phyloP scores from a whole-genome alignment of 495 filamentous ascomycete species.

The Aspergillus diversus region DNA sequence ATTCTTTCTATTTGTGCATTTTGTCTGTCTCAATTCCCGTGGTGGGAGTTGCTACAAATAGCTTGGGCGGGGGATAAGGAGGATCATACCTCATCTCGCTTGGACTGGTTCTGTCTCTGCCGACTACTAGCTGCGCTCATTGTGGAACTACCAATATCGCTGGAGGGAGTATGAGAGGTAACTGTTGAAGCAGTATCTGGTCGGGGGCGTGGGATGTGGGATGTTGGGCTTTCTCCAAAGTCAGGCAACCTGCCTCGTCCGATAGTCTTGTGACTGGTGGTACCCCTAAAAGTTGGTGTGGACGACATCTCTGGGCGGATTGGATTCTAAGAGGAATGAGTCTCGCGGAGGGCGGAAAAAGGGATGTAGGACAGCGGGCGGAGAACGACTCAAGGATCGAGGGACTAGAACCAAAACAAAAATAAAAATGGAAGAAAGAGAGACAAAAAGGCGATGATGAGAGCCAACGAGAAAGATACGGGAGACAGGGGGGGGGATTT shows the following conservation, averaged over 20 bases:
- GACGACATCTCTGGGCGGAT: slow-evolving; percentile 51
- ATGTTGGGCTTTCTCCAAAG: slow-evolving; percentile 69
- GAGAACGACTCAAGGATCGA: slow-evolving; percentile 9
- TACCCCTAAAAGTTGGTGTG: slow-evolving; percentile 55
- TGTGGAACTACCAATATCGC: slow-evolving; percentile 54
- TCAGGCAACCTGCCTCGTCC: slow-evolving; percentile 67
- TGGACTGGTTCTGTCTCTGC: slow-evolving; percentile 90
- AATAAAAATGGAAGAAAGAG: slow-evolving; percentile 17
- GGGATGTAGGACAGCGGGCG: slow-evolving; percentile 15
- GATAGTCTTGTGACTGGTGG: slow-evolving; percentile 49
- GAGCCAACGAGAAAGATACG: slow-evolving; percentile 26
- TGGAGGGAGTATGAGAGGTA: slow-evolving; percentile 71
- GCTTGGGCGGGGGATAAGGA: neutral
- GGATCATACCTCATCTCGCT: slow-evolving; percentile 90
- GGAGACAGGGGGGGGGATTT: slow-evolving; percentile 20
- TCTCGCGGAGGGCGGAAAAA: slow-evolving; percentile 22
- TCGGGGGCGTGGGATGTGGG: slow-evolving; percentile 83
- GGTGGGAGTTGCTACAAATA: neutral
- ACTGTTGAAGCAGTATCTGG: slow-evolving; percentile 61
- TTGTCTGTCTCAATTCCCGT: neutral
- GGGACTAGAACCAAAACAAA: slow-evolving; percentile 15
- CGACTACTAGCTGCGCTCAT: slow-evolving; percentile 76
- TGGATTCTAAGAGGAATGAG: slow-evolving; percentile 14
- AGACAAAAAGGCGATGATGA: slow-evolving; percentile 13
- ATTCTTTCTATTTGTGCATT: neutral